Base-by-base conservation (phyloP, 345 rosid genomes). In the Alliaria petiolata region DNA sequence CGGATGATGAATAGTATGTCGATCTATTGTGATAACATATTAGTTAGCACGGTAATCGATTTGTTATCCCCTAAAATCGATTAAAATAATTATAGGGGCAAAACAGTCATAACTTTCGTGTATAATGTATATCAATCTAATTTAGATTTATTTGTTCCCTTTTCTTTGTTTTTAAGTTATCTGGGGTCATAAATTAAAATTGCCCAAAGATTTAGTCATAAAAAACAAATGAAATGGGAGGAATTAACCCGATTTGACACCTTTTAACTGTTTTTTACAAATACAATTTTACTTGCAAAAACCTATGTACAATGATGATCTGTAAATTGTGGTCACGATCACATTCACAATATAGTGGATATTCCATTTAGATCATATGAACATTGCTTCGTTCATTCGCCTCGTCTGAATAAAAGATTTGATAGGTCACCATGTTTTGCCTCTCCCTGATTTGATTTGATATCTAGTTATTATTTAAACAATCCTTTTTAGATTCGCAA, bases 341-440 rank as follows among this genome's bases (percentile, higher is more conserved):
- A 44, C 31, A 33, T 43, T 43, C 14, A 65, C 42, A 63, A 49
- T 6, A 47, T 6, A 47, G 5, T 30, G 71, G 50, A 55, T 72
- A 56, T 65, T 72, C 76, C 40, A 54, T 64, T 45, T 43, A 53
- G 40, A 56, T 65, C 51, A 64, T 65, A 72, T 43, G 46, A 42
- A 62, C 55, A 63, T 59, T 17, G 63, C 31, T 54, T 43, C 64
- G 30, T 20, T 57, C 60, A 22, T 66, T 65, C 46, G 67, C 61
- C 51, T 74, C 67, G 28, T 57, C 67, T 50, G 36, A 66, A 49
- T 66, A 46, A 57, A 30, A 53, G 71, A 74, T 66, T 74, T 66
- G 67, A 74, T 57, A 56, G 78, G 61, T 19, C 78, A 74, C 72
- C 22, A 38, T 65, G 66, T 65, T 74, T 38, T 73, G 67, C 62